Base-by-base conservation (phyloP, 2,329 filamentous ascomycete species). In the Geosmithia putterillii region DNA sequence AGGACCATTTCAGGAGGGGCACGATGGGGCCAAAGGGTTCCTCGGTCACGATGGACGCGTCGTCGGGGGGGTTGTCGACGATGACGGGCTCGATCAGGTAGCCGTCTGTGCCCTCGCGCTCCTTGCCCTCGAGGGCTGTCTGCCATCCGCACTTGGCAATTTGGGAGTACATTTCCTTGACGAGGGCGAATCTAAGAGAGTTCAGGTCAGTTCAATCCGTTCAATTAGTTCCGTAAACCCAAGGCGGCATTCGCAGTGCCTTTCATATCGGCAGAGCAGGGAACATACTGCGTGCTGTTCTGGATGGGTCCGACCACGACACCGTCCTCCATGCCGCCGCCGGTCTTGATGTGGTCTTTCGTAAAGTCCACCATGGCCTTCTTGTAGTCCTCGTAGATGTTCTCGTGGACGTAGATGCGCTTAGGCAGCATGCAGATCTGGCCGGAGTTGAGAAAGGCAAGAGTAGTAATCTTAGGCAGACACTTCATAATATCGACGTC, bases 41-140 rank as follows among this genome's bases (percentile, higher is more conserved):
- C 49, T 74, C 74, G 2, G 62, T 58, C 1, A 79, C 74, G 25
- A 82, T 70, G 1, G 66, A 62, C 0, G 74, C 73, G 42, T 69
- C 58, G 32, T 79, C 73, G 0, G 73, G 69, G 2, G 76, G 76
- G 51, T 76, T 75, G 44, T 78, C 69, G 44, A 81, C 66, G 44
- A 82, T 73, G n/a, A 73, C 71, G 0, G 76, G 74, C 8, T 66
- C 57, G 46, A 81, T 60, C 49, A 73, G 76, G 57, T 71, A 80
- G 2, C 75, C 78, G 42, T 69, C 58, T 14, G 45, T 43, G 4
- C 18, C 35, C 64, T 40, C 25, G 19, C 28, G 10, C 0, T 5
- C 32, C 36, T 43, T 36, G 9, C 47, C 44, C 1, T 58, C 58
- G 3, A 57, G 44, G 0, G 67, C 69, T 14, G 70, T 57, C 22